A percentile compares a stretch with the other conserved stretches of the same genome.
These are phyloP conservation scores for Apostasia shenzhenica DNA, from an alignment of 106 monocot genomes.

Conservation along the genomic window DNA sequence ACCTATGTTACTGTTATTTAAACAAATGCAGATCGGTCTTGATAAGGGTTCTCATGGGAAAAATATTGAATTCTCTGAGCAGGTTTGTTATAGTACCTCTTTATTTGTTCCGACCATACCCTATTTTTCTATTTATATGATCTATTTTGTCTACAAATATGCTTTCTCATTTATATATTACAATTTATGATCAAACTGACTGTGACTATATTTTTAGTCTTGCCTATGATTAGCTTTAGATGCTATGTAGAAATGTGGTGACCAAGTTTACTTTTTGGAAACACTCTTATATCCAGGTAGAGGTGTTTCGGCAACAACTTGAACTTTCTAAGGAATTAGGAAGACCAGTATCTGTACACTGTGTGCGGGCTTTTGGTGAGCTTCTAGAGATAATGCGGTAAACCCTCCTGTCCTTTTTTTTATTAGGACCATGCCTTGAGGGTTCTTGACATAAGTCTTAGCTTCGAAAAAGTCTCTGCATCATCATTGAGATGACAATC, in stretches of 20 bases:
- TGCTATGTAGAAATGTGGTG: too few species aligned
- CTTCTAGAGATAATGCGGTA: slow-evolving; percentile 84
- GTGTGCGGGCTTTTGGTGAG: slow-evolving; percentile 84
- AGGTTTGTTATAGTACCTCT: slow-evolving; percentile 32
- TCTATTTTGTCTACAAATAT: background rate
- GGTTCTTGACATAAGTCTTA: background rate
- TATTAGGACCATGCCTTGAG: background rate
- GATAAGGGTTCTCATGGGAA: slow-evolving; percentile 92
- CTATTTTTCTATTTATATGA: background rate
- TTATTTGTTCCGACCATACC: background rate
- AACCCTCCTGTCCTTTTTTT: slow-evolving; percentile 4
- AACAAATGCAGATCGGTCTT: slow-evolving; percentile 61
- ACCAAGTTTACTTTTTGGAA: background rate
- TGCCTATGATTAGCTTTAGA: background rate
- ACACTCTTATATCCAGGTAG: slow-evolving; percentile 33
- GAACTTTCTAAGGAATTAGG: slow-evolving; percentile 69
- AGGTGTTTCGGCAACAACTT: slow-evolving; percentile 73
- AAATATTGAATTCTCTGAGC: slow-evolving; percentile 59
- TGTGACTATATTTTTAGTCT: background rate
- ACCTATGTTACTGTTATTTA: background rate
- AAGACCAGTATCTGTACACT: slow-evolving; percentile 82
- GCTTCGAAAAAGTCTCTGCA: background rate
- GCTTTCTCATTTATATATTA: background rate
- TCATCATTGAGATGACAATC: background rate
- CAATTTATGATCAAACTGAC: too few species aligned